Evolutionary conservation across 2,329 filamentous ascomycete genomes (phyloP).

Genomic region (Ustulina deusta): DNA sequence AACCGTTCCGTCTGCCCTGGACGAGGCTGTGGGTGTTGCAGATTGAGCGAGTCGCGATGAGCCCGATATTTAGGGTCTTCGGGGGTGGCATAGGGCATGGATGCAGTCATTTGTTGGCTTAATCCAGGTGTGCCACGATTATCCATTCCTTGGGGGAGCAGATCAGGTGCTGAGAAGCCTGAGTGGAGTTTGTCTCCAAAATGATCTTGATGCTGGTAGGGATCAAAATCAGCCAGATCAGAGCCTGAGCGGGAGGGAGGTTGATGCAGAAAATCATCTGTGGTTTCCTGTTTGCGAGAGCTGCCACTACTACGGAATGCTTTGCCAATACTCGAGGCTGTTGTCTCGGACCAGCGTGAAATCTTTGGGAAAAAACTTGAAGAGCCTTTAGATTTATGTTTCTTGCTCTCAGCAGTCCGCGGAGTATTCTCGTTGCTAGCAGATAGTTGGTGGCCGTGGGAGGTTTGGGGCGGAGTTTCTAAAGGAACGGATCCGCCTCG

Average conservation of each 20-base stretch:
- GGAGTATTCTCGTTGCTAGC: constrained; percentile 85
- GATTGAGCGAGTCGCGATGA: constrained; percentile 82
- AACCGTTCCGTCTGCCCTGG: constrained; percentile 80
- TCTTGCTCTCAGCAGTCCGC: constrained; percentile 79
- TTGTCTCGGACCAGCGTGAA: constrained; percentile 97
- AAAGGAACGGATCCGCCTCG: constrained; percentile 67
- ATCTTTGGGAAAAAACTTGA: constrained; percentile 88
- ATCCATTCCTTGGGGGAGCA: constrained; percentile 50
- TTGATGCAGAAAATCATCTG: constrained; percentile 69
- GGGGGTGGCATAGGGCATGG: constrained; percentile 66
- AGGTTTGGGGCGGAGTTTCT: constrained; percentile 68
- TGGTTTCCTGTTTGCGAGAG: constrained; percentile 68
- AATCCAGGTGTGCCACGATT: constrained; percentile 44
- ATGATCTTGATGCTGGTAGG: constrained; percentile 66
- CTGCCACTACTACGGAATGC: constrained; percentile 77
- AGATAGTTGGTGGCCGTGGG: constrained; percentile 55
- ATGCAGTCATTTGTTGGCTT: constrained; percentile 56
- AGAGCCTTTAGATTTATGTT: constrained; percentile 88
- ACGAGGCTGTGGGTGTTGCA: constrained; percentile 83
- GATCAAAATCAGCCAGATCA: constrained; percentile 76
- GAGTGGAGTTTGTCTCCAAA: constrained; percentile 71
- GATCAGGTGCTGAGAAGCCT: constrained; percentile 67
- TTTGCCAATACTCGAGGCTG: constrained; percentile 85
- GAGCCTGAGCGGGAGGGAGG: constrained; percentile 81
- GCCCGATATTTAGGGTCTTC: constrained; percentile 85